phyloP scores from a whole-genome alignment of 2,329 filamentous ascomycete genomes.

The Geosmithia putterillii region DNA sequence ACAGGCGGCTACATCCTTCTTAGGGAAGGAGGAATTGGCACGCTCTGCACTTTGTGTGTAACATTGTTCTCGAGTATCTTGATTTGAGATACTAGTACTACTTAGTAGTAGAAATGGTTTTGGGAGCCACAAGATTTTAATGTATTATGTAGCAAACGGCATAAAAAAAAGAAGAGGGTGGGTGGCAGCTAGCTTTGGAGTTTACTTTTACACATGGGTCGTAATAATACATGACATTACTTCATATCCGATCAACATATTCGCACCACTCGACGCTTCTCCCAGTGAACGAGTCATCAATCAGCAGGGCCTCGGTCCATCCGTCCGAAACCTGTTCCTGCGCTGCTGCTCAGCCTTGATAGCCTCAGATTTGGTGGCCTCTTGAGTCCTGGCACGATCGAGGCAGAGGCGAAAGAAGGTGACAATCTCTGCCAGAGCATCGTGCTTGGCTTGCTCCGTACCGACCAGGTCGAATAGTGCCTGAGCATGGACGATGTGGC shows the following conservation, averaged over 20 bases:
- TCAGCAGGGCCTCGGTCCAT: background rate
- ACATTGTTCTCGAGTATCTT: too few relatives aligned
- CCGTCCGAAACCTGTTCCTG: background rate
- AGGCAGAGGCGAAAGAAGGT: constrained; percentile 42
- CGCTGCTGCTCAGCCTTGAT: background rate
- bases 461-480: constrained; percentile 37
- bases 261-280: too few relatives aligned
- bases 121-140: background rate
- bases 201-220: background rate
- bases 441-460: constrained; percentile 26
- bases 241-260: background rate
- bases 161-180: background rate
- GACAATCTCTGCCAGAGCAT: constrained; percentile 34
- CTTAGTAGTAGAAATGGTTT: too few relatives aligned
- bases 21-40: background rate
- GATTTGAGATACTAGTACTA: too few relatives aligned
- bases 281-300: too few relatives aligned
- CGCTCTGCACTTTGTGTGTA: background rate
- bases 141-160: background rate
- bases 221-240: too few relatives aligned
- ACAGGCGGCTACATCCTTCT: background rate
- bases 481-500: constrained; percentile 43
- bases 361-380: background rate
- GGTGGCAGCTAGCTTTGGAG: background rate
- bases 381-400: constrained; percentile 24